phyloP scores from a whole-genome alignment of 306 rosid species.

The Vigna unguiculata region DNA sequence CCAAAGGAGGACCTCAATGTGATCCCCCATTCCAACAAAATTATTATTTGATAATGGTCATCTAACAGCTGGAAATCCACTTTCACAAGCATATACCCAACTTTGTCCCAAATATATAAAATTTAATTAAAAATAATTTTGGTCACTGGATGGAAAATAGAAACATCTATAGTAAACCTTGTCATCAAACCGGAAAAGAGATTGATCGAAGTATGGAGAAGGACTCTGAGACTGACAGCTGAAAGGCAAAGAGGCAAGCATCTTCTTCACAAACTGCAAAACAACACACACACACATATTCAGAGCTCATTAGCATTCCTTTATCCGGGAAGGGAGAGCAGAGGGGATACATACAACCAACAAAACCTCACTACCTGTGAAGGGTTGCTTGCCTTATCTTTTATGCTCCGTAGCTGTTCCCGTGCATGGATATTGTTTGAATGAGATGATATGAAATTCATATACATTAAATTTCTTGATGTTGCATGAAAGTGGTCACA shows the following conservation, averaged over 20 bases:
- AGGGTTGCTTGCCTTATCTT: constrained; percentile 75
- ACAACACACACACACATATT: constrained; percentile 26
- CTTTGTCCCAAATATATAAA: background rate
- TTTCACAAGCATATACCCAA: constrained; percentile 4
- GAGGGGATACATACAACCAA: constrained; percentile 31
- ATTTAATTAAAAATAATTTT: background rate
- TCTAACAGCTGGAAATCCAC: constrained; percentile 18
- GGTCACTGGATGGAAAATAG: constrained; percentile 24
- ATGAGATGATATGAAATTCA: constrained; percentile 93
- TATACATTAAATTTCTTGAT: constrained; percentile 68
- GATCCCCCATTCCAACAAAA: constrained; percentile 18
- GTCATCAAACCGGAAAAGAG: constrained; percentile 92
- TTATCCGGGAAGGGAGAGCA: constrained; percentile 5
- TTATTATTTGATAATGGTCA: background rate
- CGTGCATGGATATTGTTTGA: constrained; percentile 81
- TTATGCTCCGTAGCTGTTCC: constrained; percentile 70
- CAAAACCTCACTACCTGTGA: constrained; percentile 63
- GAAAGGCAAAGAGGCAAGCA: constrained; percentile 85
- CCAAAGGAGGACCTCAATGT: constrained; percentile 16
- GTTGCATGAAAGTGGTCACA: constrained; percentile 85
- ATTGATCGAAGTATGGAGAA: constrained; percentile 95
- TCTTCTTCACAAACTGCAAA: constrained; percentile 95
- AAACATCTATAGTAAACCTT: constrained; percentile 64
- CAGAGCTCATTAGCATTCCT: constrained; percentile 26
- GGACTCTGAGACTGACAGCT: constrained; percentile 96